Evolutionary conservation across 352 stramenopile species (phyloP), one percentile per base, ranked within the genome.

Genomic region (Phytophthora pisi): DNA sequence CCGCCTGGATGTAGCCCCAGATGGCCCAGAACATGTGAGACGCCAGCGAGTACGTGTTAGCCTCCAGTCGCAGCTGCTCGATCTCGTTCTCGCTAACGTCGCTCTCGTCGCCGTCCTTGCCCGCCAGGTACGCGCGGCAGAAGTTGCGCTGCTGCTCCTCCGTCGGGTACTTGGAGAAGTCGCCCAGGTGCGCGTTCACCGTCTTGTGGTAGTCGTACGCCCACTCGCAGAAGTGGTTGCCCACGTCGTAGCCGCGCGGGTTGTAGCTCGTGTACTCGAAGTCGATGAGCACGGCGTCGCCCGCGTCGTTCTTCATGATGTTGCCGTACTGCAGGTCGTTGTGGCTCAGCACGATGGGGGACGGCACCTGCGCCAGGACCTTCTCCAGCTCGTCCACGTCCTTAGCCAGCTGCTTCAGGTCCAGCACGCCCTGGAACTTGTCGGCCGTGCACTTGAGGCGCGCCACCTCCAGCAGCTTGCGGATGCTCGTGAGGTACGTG

Each of bases 261-360:
- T 98, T 98, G 74, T 96, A 98, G 50, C 82, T 91, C 53, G 86
- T 95, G 79, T 98, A 98, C 82, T 98, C 94, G 82, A 97, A 98
- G 69, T 98, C 93, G 57, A 98, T 97, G 26, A 98, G 73, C 64
- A 93, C 81, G 30, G 97, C 85, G 15, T 72, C 67, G 53, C 74
- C 77, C 1, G 61, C 51, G 15, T 91, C 80, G 23, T 77, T 89
- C 31, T 78, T 80, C 78, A 98, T 94, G 53, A 98, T 90, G 78
- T 98, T 98, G 56, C 93, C 93, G 68, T 95, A 94, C 61, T 98
- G 89, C 61, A 98, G 67, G 70, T 98, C 93, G 72, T 98, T 98
- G 76, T 98, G 93, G 64, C 88, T 95, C 50, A 98, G 76, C 51
- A 97, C 88, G 34, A 92, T 52, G 31, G 83, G 81, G 34, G 84